Evolutionary conservation across 306 rosid genomes (phyloP).

Genomic region (Urtica urens): DNA sequence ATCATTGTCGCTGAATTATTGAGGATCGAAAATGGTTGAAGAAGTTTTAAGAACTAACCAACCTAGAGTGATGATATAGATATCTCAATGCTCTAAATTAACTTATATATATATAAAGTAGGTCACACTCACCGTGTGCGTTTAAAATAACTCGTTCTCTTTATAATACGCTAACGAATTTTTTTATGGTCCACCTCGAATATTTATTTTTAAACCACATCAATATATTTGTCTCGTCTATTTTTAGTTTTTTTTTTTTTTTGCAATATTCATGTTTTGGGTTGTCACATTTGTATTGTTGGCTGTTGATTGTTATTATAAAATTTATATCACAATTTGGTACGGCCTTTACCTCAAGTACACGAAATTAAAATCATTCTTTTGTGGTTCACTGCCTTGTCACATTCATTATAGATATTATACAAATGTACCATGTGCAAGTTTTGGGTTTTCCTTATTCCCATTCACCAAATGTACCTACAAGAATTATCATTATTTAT

Average conservation of each 20-base stretch:
- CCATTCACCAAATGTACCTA: neutral
- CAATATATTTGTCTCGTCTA: neutral
- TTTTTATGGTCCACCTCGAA: conserved; percentile 9
- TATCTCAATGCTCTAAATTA: neutral
- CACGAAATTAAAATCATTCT: neutral
- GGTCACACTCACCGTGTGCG: conserved; percentile 15
- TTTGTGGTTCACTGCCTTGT: neutral
- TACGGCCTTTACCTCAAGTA: conserved; percentile 4
- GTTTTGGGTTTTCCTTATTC: neutral
- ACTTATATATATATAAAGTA: neutral
- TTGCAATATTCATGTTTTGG: neutral
- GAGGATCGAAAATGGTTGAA: conserved; percentile 1
- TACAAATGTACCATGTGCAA: neutral
- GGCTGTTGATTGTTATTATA: neutral
- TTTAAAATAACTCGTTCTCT: conserved; percentile 2
- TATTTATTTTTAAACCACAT: neutral
- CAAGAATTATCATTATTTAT: neutral
- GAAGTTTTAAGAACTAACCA: conserved; percentile 4
- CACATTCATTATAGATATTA: neutral
- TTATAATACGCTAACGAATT: neutral
- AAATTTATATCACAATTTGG: neutral
- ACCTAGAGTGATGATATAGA: neutral
- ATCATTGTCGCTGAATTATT: neutral
- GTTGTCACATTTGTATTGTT: neutral
- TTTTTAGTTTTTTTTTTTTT: neutral